Evolutionary conservation across 73 alveolate genomes (phyloP), one percentile per base, ranked within the genome.

Genomic region (Blepharisma japonicum): DNA sequence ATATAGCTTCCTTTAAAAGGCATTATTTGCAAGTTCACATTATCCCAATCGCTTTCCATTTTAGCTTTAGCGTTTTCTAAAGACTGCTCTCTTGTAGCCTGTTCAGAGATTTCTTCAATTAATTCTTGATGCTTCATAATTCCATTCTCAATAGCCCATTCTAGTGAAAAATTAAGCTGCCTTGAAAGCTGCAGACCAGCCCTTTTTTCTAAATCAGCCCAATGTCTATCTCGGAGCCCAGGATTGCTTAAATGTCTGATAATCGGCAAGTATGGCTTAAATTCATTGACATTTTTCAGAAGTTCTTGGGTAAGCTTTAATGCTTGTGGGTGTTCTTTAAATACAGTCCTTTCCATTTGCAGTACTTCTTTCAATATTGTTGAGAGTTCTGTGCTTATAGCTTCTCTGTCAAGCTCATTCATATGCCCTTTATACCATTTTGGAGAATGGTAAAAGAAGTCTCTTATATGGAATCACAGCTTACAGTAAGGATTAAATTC

Each of bases 11-110:
- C 94, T 68, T 91, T 89, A 80, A 89, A 92, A 48, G 79, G 87
- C 2, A 55, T 55, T 39, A 86, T 76, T 71, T 89, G 95, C 56
- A 92, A 92, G 80, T 90, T 89, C 84, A 90, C 85, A 74, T 83
- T 86, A 68, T 86, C 87, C 92, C 92, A 92, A 83, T 92, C 94
- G 55, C 86, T 91, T 77, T 87, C 89, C 92, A 92, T 84, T 77
- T 90, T 92, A 25, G 79, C 83, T 45, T 89, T 83, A 14, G 98
- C 86, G 47, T 92, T 95, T 83, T 92, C 94, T 25, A 92, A 82
- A 76, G 87, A 85, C 80, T 85, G 82, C 78, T 92, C 95, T 42
- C 95, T 93, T 11, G 92, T 80, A 8, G 98, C 98, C 67, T 77
- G 83, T 61, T 89, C 95, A 14, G 92, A 80, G 67, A 90, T 83